A percentile compares a stretch with the other conserved stretches of the same genome.
Conservation (phyloP, 2,329 filamentous ascomycete species). For the Trichoderma citrinoviride region DNA sequence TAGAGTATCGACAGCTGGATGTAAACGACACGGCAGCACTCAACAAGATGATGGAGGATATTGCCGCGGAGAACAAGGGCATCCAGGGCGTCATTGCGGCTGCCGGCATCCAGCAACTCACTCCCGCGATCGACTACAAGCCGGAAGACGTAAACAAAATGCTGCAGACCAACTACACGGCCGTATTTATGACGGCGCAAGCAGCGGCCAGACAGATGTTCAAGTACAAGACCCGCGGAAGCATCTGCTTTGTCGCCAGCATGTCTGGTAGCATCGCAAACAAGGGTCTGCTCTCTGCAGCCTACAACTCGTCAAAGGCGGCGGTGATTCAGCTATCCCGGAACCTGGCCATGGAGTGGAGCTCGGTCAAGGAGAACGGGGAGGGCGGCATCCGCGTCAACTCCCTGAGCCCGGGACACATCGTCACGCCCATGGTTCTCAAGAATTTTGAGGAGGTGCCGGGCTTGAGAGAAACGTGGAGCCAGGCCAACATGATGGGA, state of each 20-base stretch:
- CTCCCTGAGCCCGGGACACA: constrained; percentile 67
- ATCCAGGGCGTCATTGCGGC: constrained; percentile 74
- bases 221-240: constrained; percentile 54
- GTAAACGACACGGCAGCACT: constrained; percentile 71
- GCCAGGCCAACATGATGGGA: constrained; percentile 79
- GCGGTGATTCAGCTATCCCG: constrained; percentile 69
- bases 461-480: constrained; percentile 66
- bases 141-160: constrained; percentile 73
- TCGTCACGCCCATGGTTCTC: constrained; percentile 51
- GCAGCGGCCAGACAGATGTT: constrained; percentile 78
- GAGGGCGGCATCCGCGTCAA: constrained; percentile 72
- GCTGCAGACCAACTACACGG: constrained; percentile 80
- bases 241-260: constrained; percentile 65
- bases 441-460: constrained; percentile 71
- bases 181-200: constrained; percentile 80
- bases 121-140: constrained; percentile 74
- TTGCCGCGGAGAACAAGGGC: constrained; percentile 64
- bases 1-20: constrained; percentile 71
- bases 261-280: constrained; percentile 69
- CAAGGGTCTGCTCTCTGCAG: constrained; percentile 36
- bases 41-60: constrained; percentile 64
- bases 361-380: constrained; percentile 37
- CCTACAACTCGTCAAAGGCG: constrained; percentile 75
- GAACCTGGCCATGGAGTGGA: constrained; percentile 70
- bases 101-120: constrained; percentile 77